Base-by-base conservation (phyloP, 768 basidiomycete genomes). In the Tricholoma hemisulphureum region DNA sequence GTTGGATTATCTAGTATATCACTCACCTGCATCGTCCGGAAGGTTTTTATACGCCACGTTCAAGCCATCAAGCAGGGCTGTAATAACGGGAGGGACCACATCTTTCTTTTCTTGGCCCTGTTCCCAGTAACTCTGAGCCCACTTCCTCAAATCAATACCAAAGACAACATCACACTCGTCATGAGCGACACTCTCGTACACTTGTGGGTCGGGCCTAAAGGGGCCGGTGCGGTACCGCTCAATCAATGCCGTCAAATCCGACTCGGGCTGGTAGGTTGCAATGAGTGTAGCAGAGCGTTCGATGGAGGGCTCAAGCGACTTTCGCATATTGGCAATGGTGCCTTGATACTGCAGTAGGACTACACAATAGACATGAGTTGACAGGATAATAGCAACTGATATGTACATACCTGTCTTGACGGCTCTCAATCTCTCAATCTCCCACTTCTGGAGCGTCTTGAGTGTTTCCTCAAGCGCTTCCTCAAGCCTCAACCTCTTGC, bases 221-320 rank as follows among this genome's bases (percentile, higher is more conserved):
- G 95, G 90, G 1, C 95, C 95, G 1, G 94, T 96, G 55, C 95
- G 85, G 69, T 94, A 93, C 10, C 91, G 88, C 70, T 97, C 95
- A 59, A 97, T 94, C 51, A 96, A 82, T 9, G 91, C 93, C 11
- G 77, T 86, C 53, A 95, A 73, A 74, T 95, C 95, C 1, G 86
- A 85, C 60, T 97, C 94, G 2, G 95, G 94, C 59, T 94, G 88
- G 71, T 86, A 97, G 1, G 92, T 83, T 29, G 91, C 83, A 61
- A 95, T 82, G 49, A 94, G 80, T 1, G 90, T 87, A 1, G 82
- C 78, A 2, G 90, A 89, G 31, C 86, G 83, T 63, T 90, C 87
- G 28, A 86, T 69, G 2, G 88, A 81, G 0, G 83, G 77, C 21
- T 84, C 82, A 45, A 91, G 75, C 6, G 83, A 78, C 65, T 86